phyloP scores from a whole-genome alignment of 768 basidiomycete genomes.

The Hemileccinum impolitum region DNA sequence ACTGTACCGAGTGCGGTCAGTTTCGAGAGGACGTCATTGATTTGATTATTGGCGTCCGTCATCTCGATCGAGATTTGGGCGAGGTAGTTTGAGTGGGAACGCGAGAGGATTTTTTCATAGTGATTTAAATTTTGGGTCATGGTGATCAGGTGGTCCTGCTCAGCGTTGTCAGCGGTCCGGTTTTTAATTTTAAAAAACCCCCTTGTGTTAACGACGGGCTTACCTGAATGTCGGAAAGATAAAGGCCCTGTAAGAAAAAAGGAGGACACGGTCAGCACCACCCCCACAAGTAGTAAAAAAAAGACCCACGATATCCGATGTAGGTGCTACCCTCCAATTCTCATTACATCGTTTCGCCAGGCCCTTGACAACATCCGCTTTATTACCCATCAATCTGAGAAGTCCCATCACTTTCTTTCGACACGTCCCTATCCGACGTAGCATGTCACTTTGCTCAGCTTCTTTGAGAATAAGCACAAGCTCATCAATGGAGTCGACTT shows the following conservation, averaged over 20 bases:
- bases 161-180: background rate
- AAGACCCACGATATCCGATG: slow-evolving; percentile 83
- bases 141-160: slow-evolving; percentile 94
- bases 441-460: slow-evolving; percentile 86
- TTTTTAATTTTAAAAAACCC: background rate
- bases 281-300: background rate
- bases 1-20: slow-evolving; percentile 97
- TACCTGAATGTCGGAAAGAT: slow-evolving; percentile 92
- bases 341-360: slow-evolving; percentile 97
- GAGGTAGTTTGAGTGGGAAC: slow-evolving; percentile 98
- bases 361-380: slow-evolving; percentile 99
- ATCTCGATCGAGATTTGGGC: slow-evolving; percentile 99
- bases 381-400: slow-evolving; percentile 95
- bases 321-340: slow-evolving; percentile 97
- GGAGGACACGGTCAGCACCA: background rate
- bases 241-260: slow-evolving; percentile 63
- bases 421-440: slow-evolving; percentile 94
- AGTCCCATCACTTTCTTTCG: slow-evolving; percentile 99
- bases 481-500: slow-evolving; percentile 98
- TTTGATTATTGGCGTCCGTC: slow-evolving; percentile 99
- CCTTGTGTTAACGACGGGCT: background rate
- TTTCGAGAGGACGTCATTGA: slow-evolving; percentile 97
- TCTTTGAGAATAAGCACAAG: slow-evolving; percentile 89
- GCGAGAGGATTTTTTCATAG: slow-evolving; percentile 98
- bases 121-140: slow-evolving; percentile 99